These are phyloP conservation scores for Drosera spatulata DNA, from an alignment of 179 eudicot species.

Conservation along the genomic window DNA sequence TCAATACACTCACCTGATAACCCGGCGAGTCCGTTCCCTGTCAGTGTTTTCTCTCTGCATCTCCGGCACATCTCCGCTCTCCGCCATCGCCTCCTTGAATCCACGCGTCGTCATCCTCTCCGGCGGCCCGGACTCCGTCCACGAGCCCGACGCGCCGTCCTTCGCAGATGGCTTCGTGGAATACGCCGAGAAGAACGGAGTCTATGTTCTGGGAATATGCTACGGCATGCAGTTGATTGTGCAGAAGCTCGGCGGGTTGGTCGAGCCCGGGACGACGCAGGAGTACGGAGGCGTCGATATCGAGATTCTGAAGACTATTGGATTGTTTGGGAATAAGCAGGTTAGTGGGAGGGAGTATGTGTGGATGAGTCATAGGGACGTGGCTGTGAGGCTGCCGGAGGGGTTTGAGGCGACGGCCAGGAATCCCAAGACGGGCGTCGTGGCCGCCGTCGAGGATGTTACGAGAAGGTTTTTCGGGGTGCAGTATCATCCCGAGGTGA, in stretches of 20 bases:
- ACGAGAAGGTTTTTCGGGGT: conserved; percentile 62
- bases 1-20: conserved; percentile 88
- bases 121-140: conserved; percentile 96
- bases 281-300: conserved; percentile 98
- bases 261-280: conserved; percentile 63
- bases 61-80: conserved; percentile 76
- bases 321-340: conserved; percentile 38
- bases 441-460: conserved; percentile 75
- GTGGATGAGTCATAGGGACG: conserved; percentile 99
- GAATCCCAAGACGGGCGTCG: conserved; percentile 57
- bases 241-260: conserved; percentile 68
- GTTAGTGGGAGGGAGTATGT: conserved; percentile 73
- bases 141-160: conserved; percentile 61
- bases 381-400: conserved; percentile 63
- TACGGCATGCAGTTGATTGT: conserved; percentile 83
- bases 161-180: conserved; percentile 77
- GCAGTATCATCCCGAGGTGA: conserved; percentile 98
- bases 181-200: conserved; percentile 40
- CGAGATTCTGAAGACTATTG: conserved; percentile 35
- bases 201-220: conserved; percentile 71
- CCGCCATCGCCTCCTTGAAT: conserved; percentile 54
- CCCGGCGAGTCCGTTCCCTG: conserved; percentile 66
- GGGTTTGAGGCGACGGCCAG: conserved; percentile 79
- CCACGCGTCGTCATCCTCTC: conserved; percentile 88
- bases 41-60: conserved; percentile 83